Evolutionary conservation across 805 yeast species (phyloP).

Genomic region (Millerozyma acaciae): DNA sequence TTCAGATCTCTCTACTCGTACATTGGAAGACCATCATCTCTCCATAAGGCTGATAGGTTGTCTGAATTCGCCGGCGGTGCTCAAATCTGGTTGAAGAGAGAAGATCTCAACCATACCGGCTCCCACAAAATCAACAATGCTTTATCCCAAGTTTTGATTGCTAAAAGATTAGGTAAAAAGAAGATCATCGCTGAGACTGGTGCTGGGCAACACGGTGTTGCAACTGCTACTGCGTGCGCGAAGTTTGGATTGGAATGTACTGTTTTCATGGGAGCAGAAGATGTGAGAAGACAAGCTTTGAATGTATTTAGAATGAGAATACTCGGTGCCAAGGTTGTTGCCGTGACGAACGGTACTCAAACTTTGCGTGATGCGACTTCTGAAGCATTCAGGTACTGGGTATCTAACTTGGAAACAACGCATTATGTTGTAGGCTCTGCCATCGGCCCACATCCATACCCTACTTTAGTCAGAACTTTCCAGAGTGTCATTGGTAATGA

Average conservation of each 20-base stretch:
- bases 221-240: slow-evolving; percentile 90
- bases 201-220: slow-evolving; percentile 93
- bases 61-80: slow-evolving; percentile 87
- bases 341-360: slow-evolving; percentile 91
- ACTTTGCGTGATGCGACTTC: slow-evolving; percentile 97
- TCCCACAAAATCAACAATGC: slow-evolving; percentile 87
- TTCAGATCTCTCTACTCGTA: slow-evolving; percentile 79
- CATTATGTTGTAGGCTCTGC: slow-evolving; percentile 98
- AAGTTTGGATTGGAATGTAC: slow-evolving; percentile 91
- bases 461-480: slow-evolving; percentile 96
- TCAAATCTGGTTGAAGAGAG: slow-evolving; percentile 96
- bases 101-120: slow-evolving; percentile 89
- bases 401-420: slow-evolving; percentile 75
- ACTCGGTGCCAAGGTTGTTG: slow-evolving; percentile 91
- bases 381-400: slow-evolving; percentile 97
- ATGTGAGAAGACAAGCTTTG: slow-evolving; percentile 95
- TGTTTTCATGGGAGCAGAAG: slow-evolving; percentile 99
- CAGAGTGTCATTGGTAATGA: slow-evolving; percentile 96
- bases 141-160: slow-evolving; percentile 74
- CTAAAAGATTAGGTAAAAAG: slow-evolving; percentile 72
- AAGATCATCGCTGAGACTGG: slow-evolving; percentile 86
- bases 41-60: slow-evolving; percentile 87
- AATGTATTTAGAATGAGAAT: slow-evolving; percentile 97
- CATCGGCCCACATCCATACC: slow-evolving; percentile 99
- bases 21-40: slow-evolving; percentile 93